These are phyloP conservation scores for Boletus edulis DNA, from an alignment of 768 basidiomycete species.

Conservation along the genomic window DNA sequence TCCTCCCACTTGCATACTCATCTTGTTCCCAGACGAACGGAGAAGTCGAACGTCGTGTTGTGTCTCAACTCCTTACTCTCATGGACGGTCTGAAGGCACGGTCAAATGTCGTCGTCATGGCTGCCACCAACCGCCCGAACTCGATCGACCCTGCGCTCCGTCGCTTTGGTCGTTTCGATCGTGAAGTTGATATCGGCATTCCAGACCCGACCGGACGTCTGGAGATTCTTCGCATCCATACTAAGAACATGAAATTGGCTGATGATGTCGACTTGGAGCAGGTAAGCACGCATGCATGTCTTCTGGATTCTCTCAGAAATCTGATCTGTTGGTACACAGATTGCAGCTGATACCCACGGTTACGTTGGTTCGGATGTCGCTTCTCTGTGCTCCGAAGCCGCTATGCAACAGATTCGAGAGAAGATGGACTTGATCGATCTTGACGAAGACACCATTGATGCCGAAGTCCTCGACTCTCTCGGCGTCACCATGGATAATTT, in stretches of 20 bases:
- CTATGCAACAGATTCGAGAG: conserved; percentile 99
- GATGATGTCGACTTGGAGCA: conserved; percentile 98
- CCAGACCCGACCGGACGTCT: conserved; percentile 99
- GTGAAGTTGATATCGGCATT: conserved; percentile 99
- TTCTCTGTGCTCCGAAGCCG: conserved; percentile 96
- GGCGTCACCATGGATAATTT: conserved; percentile 99
- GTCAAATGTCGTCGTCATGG: conserved; percentile 99
- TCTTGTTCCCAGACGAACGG: conserved; percentile 76
- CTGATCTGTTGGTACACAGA: conserved; percentile 44
- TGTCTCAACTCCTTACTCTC: conserved; percentile 95
- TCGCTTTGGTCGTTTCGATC: conserved; percentile 98
- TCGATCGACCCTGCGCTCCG: conserved; percentile 98
- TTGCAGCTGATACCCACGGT: conserved; percentile 98
- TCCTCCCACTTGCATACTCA: conserved; percentile 4
- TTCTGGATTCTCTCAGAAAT: background rate
- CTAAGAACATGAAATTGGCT: conserved; percentile 98
- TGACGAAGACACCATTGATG: conserved; percentile 98
- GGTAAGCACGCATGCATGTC: conserved; percentile 35
- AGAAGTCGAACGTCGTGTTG: conserved; percentile 99
- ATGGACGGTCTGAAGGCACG: conserved; percentile 99
- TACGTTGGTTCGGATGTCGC: conserved; percentile 99
- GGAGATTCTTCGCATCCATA: conserved; percentile 98
- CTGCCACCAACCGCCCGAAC: conserved; percentile 97
- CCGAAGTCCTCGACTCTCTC: conserved; percentile 97
- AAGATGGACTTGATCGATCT: conserved; percentile 99